Evolutionary conservation across 208 protist genomes (phyloP), one percentile per base, ranked within the genome.

Genomic region (Trypanosoma grayi): DNA sequence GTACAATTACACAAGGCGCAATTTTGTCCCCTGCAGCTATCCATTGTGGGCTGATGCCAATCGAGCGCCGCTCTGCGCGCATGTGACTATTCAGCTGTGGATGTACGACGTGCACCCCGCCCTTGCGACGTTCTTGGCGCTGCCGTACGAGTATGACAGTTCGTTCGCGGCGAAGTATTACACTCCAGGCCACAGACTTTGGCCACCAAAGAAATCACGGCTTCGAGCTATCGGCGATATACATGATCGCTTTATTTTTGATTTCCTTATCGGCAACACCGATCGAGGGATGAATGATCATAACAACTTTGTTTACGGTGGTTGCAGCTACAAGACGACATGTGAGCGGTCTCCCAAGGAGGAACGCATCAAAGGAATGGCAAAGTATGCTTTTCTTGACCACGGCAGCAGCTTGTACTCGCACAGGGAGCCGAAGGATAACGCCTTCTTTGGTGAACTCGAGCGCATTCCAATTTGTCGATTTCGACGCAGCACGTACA

Each of bases 241-340:
- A 27, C 66, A 71, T 7, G 87, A 90, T 61, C 81, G 87, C 50
- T 81, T 82, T 59, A 85, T 93, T 53, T 93, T 90, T 47, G 87
- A 93, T 71, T 93, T 93, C 40, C 37, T 93, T 8, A 90, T 90
- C 41, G 83, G 81, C 16, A 93, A 93, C 69, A 77, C 75, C 7
- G 87, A 93, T 60, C 70, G 87, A 10, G 87, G 87, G 20, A 84
- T 87, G 70, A 86, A 90, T 67, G 63, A 89, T 47, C 82, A 93
- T 70, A 93, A 93, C 61, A 93, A 93, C 73, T 93, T 90, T 59
- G 87, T 85, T 22, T 93, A 90, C 63, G 87, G 87, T 47, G 87
- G 87, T 4, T 93, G 87, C 63, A 89, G 74, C 60, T 56, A 43
- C 9, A 60, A 70, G 25, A 90, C 81, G 9, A 63, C 63, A 50